Evolutionary conservation across 2,329 filamentous ascomycete species (phyloP), one percentile per base, ranked within the genome.

Genomic region (Emmonsiellopsis sp.): DNA sequence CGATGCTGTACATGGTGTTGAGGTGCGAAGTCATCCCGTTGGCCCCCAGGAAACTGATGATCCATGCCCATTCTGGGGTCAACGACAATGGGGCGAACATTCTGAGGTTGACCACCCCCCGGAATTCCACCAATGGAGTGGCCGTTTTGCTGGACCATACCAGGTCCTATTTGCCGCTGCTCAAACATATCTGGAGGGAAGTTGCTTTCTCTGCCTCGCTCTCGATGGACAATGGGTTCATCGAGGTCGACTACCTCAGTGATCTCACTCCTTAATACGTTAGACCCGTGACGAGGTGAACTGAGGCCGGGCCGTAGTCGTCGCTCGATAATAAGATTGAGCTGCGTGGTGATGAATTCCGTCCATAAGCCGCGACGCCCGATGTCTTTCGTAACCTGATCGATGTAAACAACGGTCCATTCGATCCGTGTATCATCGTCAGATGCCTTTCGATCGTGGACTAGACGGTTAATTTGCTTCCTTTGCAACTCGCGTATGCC

Each of bases 361-460:
- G 11, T 33, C 21, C 27, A 9, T 9, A 56, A 45, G n/a, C 60
- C 56, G 1, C 56, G 60, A 34, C 59, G 58, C 52, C 58, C 54
- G 42, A 62, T 60, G 52, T 64, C 64, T 27, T 65, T 59, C 52
- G 63, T 64, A 43, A 61, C 58, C 0, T 60, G 51, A 44, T 62
- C 65, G 27, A 67, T 61, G 56, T 70, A 71, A n/a, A 64, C 67
- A 47, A 62, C 69, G n/a, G 57, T 65, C 67, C 69, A 72, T 55
- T 68, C 62, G 13, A 66, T 68, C 4, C 60, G 58, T 13, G 60
- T 58, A 34, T 71, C 63, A 13, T 53, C 56, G 11, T 57, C 55
- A 2, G 44, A 17, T 5, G 56, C 55, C 42, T 62, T 64, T 42
- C 64, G 63, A 44, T 68, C 65, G 13, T 64, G 58, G 13, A 73